These are phyloP conservation scores for Psilocybe mexicana DNA, from an alignment of 1,284 basidiomycete species.

Conservation along the genomic window DNA sequence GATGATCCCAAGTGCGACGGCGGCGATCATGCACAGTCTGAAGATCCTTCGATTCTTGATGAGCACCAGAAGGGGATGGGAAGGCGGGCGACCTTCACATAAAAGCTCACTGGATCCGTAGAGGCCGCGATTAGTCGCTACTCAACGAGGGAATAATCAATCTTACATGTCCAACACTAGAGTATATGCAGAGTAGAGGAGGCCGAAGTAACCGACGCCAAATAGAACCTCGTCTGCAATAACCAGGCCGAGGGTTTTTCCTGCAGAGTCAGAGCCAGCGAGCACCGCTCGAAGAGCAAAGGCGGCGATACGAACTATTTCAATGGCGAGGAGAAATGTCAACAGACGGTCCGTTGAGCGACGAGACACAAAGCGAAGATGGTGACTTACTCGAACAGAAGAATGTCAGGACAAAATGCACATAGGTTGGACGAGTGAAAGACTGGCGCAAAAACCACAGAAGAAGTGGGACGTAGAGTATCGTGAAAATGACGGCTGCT, in stretches of 20 bases:
- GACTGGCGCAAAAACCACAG: constrained; percentile 38
- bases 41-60: constrained; percentile 19
- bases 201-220: constrained; percentile 40
- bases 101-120: constrained; percentile 6
- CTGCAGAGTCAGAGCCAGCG: constrained; percentile 25
- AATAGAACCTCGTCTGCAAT: constrained; percentile 35
- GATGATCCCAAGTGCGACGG: constrained; percentile 40
- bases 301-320: constrained; percentile 35
- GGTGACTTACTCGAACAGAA: constrained; percentile 47
- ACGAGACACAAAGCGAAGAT: constrained; percentile 11
- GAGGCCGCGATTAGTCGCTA: neutral
- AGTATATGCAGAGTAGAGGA: constrained; percentile 42
- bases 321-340: neutral
- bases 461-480: constrained; percentile 42
- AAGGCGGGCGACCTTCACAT: neutral
- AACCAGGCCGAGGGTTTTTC: constrained; percentile 27
- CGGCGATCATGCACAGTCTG: constrained; percentile 8
- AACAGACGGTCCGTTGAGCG: neutral
- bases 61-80: constrained; percentile 8
- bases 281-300: constrained; percentile 36
- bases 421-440: constrained; percentile 39
- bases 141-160: neutral
- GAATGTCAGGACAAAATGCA: constrained; percentile 41
- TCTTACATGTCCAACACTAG: constrained; percentile 39
- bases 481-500: constrained; percentile 46